phyloP scores from a whole-genome alignment of 306 rosid genomes.

The Cucurbita pepo region DNA sequence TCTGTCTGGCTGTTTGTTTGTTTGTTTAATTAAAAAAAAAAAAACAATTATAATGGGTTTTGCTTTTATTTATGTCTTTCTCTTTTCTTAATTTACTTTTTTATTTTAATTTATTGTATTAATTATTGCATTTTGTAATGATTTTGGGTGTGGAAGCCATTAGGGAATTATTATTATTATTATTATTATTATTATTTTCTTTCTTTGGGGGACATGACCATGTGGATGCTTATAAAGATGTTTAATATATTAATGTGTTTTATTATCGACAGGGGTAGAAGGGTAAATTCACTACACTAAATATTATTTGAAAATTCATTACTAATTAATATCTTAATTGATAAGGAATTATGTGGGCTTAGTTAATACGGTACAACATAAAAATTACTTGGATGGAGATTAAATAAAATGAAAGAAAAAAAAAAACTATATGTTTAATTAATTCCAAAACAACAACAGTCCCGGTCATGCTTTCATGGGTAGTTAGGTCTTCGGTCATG shows the following conservation, averaged over 20 bases:
- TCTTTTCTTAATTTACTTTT: not conserved
- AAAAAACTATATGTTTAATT: too few relatives aligned
- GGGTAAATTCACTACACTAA: not conserved
- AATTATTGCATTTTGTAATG: not conserved
- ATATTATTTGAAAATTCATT: not conserved
- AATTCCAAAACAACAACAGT: too few relatives aligned
- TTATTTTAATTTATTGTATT: not conserved
- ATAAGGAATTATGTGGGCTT: not conserved
- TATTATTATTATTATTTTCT: not conserved
- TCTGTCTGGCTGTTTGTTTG: slow-evolving; percentile 2
- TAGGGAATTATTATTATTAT: not conserved
- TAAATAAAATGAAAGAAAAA: too few relatives aligned
- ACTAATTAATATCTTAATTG: not conserved
- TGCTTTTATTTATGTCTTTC: not conserved
- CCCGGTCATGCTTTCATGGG: too few relatives aligned
- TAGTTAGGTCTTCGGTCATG: too few relatives aligned
- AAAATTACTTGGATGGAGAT: too few relatives aligned
- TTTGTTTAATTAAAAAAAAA: not conserved
- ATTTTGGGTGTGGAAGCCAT: not conserved
- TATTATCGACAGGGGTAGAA: not conserved
- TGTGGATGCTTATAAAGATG: not conserved
- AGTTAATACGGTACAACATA: not conserved
- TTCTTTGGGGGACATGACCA: not conserved
- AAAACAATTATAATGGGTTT: not conserved
- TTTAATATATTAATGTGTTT: not conserved